Evolutionary conservation across 148 eudicot species (phyloP), one percentile per base, ranked within the genome.

Genomic region (Fagopyrum tataricum): DNA sequence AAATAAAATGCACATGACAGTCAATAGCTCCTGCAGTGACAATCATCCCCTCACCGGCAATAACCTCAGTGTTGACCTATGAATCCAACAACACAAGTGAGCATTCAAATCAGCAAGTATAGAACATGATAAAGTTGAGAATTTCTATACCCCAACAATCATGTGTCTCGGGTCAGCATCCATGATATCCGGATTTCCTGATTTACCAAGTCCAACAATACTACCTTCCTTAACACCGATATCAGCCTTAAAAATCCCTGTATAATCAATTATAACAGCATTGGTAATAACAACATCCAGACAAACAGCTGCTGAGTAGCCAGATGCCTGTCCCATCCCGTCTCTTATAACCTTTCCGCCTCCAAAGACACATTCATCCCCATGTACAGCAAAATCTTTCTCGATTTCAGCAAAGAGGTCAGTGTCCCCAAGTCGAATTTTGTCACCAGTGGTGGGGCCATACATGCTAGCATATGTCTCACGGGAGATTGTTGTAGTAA

Each of bases 351-450:
- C 98, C 83, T 95, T 95, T 72, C 98, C 98, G 53, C 98, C 98
- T 73, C 98, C 97, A 86, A 95, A 95, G 31, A 95, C 93, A 80
- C 96, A 88, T 78, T 95, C 98, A 75, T 95, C 98, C 49, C 98
- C 98, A 81, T 87, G 86, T 73, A 85, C 88, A 59, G 87, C 84
- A 83, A 80, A 72, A 81, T 95, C 98, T 71, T 82, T 85, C 87
- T 91, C 98, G 72, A 95, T 85, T 85, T 95, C 96, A 4, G 96
- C 96, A 74, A 95, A 82, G 79, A 95, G 84, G 53, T 90, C 89
- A 3, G 96, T 91, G 78, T 95, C 98, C 73, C 98, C 98, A 59
- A 95, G 96, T 71, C 98, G 87, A 76, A 95, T 78, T 83, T 85
- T 91, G 87, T 95, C 98, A 61, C 98, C 98, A 72, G 84, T 81